These are phyloP conservation scores for Pichia terricola DNA, from an alignment of 1,139 yeast genomes.

Conservation along the genomic window DNA sequence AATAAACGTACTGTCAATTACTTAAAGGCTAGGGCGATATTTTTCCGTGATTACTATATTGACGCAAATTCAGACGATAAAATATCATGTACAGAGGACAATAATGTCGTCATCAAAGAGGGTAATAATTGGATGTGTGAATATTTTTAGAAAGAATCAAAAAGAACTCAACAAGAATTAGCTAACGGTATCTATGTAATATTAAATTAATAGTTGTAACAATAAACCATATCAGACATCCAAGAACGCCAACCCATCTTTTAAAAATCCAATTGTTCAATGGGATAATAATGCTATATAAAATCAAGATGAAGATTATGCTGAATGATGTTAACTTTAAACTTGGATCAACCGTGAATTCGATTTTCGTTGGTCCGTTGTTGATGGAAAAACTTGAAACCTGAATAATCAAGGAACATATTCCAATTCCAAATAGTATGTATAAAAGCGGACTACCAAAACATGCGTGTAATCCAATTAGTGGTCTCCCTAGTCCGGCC, in stretches of 20 bases:
- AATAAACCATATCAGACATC: constrained; percentile 26
- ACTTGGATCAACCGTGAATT: constrained; percentile 21
- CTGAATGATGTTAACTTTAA: constrained; percentile 28
- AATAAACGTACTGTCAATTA: constrained; percentile 7
- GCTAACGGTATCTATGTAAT: constrained; percentile 1
- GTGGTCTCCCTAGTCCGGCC: constrained; percentile 44
- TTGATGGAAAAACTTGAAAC: constrained; percentile 4
- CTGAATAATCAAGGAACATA: constrained; percentile 30
- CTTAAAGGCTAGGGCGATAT: constrained; percentile 5
- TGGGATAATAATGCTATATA: constrained; percentile 27
- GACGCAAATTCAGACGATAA: neutral
- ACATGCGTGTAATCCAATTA: constrained; percentile 51
- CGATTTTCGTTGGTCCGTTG: constrained; percentile 5
- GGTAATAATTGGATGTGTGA: constrained; percentile 9
- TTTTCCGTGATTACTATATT: neutral
- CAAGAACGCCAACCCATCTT: constrained; percentile 27
- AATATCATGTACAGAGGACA: neutral
- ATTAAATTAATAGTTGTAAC: constrained; percentile 14
- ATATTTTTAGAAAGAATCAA: constrained; percentile 6
- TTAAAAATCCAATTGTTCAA: constrained; percentile 36
- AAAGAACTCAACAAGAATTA: neutral
- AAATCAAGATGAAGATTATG: constrained; percentile 24
- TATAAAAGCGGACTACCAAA: constrained; percentile 49
- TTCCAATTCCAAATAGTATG: constrained; percentile 35
- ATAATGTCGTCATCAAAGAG: neutral